Evolutionary conservation across 75 land plant genomes (phyloP), one percentile per base, ranked within the genome.

Genomic region (Adiantum capillusveneris): DNA sequence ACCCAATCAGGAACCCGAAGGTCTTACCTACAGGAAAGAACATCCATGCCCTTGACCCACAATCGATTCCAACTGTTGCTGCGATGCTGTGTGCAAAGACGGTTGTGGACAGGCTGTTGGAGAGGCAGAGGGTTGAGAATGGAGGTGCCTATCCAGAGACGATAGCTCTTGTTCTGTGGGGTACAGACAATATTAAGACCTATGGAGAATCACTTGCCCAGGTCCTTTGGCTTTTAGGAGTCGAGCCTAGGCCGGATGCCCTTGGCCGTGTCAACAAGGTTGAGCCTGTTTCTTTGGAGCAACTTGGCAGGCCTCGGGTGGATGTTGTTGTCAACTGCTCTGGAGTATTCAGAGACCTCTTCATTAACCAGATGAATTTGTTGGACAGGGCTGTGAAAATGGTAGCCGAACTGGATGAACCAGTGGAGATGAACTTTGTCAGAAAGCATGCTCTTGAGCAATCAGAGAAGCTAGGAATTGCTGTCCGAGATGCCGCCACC

Each of bases 321-420:
- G 99, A 95, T 68, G 99, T 95, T 44, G 99, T 95, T 58, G 99
- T 95, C 19, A 95, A 95, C 52, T 95, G 99, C 72, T 95, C 99
- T 5, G 99, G 99, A 25, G 99, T 95, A 28, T 95, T 95, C 82
- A 69, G 99, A 54, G 99, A 95, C 59, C 75, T 95, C 31, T 95
- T 95, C 79, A 95, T 95, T 59, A 95, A 95, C 62, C 99, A 94
- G 99, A 95, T 95, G 99, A 95, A 95, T 57, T 81, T 95, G n/a
- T 71, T 95, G 21, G 99, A 95, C 64, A 73, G 99, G 25, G 99
- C 97, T 16, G 82, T 95, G 60, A 95, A 95, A 78, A 75, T 92
- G 83, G 97, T 95, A n/a, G 99, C 99, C 0, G 99, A 95, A 67
- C 79, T 95, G 1, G 99, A 95, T 45, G 99, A 95, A 69, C 97